These are phyloP conservation scores for Saprolegnia parasitica DNA, from an alignment of 352 stramenopile genomes.

Conservation along the genomic window DNA sequence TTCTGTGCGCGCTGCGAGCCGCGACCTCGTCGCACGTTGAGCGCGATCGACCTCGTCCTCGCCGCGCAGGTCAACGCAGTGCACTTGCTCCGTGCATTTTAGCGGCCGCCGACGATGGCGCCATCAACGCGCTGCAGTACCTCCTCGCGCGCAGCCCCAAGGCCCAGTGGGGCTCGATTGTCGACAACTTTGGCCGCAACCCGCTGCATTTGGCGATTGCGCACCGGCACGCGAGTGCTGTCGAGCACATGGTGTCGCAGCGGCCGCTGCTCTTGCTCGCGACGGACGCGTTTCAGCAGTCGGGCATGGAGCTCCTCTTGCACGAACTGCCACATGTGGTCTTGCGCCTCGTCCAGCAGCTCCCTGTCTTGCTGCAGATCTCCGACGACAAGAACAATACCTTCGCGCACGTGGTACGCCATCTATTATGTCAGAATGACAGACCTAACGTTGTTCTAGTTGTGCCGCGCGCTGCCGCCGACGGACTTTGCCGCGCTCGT, in stretches of 20 bases:
- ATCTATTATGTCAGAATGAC: neutral
- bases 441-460: neutral
- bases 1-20: neutral
- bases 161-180: neutral
- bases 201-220: constrained; percentile 14
- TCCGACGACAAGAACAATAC: constrained; percentile 2
- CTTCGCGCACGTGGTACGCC: constrained; percentile 4
- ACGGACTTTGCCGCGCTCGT: constrained; percentile 12
- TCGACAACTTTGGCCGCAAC: constrained; percentile 11
- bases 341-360: constrained; percentile 1
- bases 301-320: constrained; percentile 1
- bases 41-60: neutral
- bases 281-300: neutral
- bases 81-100: constrained; percentile 7
- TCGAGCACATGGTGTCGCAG: neutral
- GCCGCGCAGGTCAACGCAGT: neutral
- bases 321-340: neutral
- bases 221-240: neutral
- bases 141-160: neutral
- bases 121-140: neutral
- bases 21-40: neutral
- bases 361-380: neutral
- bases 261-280: neutral
- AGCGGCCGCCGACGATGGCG: neutral
- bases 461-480: neutral